These are phyloP conservation scores for Penicillium sp. DNA, from an alignment of 2,329 filamentous ascomycete genomes.

Conservation along the genomic window DNA sequence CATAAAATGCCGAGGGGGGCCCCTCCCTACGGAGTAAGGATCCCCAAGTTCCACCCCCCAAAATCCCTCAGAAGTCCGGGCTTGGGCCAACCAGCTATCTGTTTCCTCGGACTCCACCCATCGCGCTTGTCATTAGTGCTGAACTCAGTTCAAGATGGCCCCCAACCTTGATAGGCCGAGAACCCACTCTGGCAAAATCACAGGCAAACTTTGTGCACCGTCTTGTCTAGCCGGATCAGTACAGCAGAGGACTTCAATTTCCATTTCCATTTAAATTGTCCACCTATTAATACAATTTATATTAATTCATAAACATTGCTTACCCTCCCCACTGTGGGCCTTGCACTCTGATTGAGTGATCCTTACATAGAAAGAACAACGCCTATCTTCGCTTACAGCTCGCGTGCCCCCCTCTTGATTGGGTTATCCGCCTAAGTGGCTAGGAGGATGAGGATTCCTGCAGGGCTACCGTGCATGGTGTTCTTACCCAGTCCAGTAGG, in stretches of 20 bases:
- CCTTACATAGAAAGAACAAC: not conserved
- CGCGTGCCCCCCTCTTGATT: not conserved
- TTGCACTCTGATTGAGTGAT: not conserved
- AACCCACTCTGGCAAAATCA: not conserved
- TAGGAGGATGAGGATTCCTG: not conserved
- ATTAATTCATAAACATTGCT: not conserved
- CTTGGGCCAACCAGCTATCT: not conserved
- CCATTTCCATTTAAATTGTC: not conserved
- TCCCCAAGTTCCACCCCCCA: conserved; percentile 14
- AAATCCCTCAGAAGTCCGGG: conserved; percentile 18
- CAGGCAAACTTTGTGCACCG: not conserved
- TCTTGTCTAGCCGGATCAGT: not conserved
- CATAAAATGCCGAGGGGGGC: conserved; percentile 5
- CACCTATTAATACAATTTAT: not conserved
- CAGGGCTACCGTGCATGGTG: not conserved
- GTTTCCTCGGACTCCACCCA: not conserved
- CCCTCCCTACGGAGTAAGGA: conserved; percentile 19
- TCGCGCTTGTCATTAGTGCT: not conserved
- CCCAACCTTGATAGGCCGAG: not conserved
- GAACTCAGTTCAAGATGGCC: conserved; percentile 14
- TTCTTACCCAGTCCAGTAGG: conserved; percentile 5
- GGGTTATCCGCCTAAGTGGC: not conserved
- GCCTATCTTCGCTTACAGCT: conserved; percentile 2
- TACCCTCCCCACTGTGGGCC: conserved; percentile 6
- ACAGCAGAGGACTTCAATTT: not conserved